These are phyloP conservation scores for Penicillium olsonii DNA, from an alignment of 2,329 filamentous ascomycete genomes.

Conservation along the genomic window DNA sequence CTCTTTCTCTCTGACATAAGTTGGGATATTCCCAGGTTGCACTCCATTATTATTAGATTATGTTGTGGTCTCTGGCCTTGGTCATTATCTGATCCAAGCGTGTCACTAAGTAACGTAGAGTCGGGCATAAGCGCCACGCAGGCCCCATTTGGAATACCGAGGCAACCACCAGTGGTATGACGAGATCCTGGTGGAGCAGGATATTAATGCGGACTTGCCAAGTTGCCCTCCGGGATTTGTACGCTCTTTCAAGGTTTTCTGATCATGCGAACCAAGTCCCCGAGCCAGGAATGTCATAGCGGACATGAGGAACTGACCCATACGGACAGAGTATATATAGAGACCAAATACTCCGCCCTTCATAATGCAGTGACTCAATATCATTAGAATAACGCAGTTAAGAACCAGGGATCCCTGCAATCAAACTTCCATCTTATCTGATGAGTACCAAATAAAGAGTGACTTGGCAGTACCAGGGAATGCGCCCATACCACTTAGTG, in stretches of 20 bases:
- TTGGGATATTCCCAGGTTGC: no score
- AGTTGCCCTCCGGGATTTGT: no score
- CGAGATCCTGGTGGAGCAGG: not conserved
- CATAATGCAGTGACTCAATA: not conserved
- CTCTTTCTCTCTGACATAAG: not conserved
- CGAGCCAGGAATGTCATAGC: no score
- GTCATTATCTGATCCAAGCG: constrained; percentile 6
- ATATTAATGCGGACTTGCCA: not conserved
- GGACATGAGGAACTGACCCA: no score
- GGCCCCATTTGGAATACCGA: constrained; percentile 1
- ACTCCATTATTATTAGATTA: not conserved
- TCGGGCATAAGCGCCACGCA: constrained; percentile 1
- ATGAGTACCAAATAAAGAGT: constrained; percentile 10
- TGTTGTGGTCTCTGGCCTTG: not conserved
- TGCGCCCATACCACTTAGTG: constrained; percentile 4
- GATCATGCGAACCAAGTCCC: not conserved
- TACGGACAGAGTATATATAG: no score
- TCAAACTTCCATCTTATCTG: constrained; percentile 24
- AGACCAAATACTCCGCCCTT: no score
- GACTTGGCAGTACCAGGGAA: constrained; percentile 12
- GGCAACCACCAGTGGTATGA: constrained; percentile 7
- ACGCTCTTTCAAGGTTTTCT: not conserved
- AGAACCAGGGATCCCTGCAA: not conserved
- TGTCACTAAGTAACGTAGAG: constrained; percentile 9
- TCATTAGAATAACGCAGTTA: not conserved